Conservation (phyloP, 352 stramenopile species). For the Proteromonas lacertae region DNA sequence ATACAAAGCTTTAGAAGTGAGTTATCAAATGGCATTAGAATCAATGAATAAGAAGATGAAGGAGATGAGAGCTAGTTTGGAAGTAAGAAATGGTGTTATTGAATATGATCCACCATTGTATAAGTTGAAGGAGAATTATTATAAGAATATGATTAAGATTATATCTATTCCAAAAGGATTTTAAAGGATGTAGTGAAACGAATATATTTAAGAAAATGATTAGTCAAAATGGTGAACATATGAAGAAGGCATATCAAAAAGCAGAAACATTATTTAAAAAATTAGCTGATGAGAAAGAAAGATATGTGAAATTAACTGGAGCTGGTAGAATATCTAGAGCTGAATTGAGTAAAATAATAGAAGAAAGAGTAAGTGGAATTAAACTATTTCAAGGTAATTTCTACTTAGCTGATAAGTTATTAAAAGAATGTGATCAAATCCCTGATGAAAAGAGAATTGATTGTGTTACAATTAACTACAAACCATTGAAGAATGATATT, state of each 20-base stretch:
- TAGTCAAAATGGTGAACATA: constrained; percentile 31
- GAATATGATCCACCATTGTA: constrained; percentile 53
- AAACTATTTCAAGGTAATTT: constrained; percentile 48
- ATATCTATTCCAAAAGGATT: constrained; percentile 43
- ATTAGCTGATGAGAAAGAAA: too few relatives aligned
- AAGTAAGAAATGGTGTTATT: constrained; percentile 13
- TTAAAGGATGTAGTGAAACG: constrained; percentile 36
- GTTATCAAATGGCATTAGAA: constrained; percentile 61
- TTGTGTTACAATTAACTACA: constrained; percentile 42
- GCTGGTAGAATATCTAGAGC: constrained; percentile 20
- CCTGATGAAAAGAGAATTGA: constrained; percentile 47
- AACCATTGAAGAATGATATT: constrained; percentile 38
- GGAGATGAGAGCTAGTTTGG: constrained; percentile 34
- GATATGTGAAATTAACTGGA: constrained; percentile 26
- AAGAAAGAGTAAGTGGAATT: constrained; percentile 23
- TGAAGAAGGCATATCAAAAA: constrained; percentile 48
- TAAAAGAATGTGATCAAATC: constrained; percentile 63
- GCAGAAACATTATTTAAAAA: constrained; percentile 43
- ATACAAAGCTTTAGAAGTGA: constrained; percentile 65
- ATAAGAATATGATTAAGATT: constrained; percentile 70
- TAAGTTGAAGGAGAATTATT: constrained; percentile 58
- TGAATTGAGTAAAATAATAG: constrained; percentile 36
- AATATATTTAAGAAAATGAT: constrained; percentile 44
- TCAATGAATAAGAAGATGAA: constrained; percentile 59
- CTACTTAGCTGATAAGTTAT: constrained; percentile 34